Evolutionary conservation across 225 moss, liverwort and hornwort genomes (phyloP).

Genomic region (Pleurozium schreberi): DNA sequence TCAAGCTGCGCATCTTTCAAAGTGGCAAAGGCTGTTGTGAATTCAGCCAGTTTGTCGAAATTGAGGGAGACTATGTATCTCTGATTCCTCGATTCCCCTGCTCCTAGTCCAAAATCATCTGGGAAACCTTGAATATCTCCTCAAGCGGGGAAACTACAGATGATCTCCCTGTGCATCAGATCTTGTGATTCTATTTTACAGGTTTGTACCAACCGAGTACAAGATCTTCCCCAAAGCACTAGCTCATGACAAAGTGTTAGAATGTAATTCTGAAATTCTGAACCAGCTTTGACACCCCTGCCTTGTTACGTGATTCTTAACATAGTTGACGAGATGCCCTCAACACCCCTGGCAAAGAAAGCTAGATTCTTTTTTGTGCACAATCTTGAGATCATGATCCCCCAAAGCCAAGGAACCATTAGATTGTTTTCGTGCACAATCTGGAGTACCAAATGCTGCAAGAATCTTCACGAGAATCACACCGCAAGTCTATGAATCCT

Average conservation of each 20-base stretch:
- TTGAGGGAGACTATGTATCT: no score
- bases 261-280: neutral
- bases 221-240: neutral
- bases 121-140: neutral
- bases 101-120: neutral
- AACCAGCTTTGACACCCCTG: no score
- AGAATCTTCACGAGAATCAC: neutral
- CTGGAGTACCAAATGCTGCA: neutral
- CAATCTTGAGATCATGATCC: neutral
- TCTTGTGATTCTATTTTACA: neutral
- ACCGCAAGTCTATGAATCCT: neutral
- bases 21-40: neutral
- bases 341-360: no score
- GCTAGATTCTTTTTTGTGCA: no score
- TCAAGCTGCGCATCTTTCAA: neutral
- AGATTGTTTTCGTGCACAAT: neutral
- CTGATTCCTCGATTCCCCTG: neutral
- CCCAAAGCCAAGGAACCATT: neutral
- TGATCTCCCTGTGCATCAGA: neutral
- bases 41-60: neutral
- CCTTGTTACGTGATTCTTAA: no score
- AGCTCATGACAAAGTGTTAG: no score
- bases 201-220: neutral
- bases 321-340: no score
- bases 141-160: neutral